phyloP scores from a whole-genome alignment of 2,329 filamentous ascomycete species.

The Cytospora paraplurivora region DNA sequence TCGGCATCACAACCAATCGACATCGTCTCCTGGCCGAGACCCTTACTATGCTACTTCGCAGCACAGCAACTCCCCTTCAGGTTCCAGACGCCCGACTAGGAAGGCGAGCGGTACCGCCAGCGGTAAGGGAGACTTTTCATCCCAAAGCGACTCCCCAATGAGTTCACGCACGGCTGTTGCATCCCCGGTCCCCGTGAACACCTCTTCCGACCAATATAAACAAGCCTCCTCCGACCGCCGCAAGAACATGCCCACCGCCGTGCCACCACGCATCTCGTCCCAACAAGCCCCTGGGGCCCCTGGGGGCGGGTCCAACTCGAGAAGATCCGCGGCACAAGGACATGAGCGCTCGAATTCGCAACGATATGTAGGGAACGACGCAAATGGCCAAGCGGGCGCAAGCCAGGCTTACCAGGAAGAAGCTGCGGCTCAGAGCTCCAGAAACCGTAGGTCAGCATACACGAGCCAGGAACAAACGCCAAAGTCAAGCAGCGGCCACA shows the following conservation, averaged over 20 bases:
- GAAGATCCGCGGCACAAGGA: constrained; percentile 42
- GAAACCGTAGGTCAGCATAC: constrained; percentile 44
- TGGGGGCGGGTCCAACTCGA: constrained; percentile 43
- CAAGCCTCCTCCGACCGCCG: constrained; percentile 52
- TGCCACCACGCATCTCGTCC: constrained; percentile 80
- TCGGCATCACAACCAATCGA: constrained; percentile 46
- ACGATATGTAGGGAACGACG: constrained; percentile 34
- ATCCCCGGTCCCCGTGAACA: constrained; percentile 43
- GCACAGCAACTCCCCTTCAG: constrained; percentile 48
- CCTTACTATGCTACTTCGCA: constrained; percentile 58
- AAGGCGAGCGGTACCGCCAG: constrained; percentile 28
- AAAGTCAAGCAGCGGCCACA: constrained; percentile 41
- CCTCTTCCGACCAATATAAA: constrained; percentile 46
- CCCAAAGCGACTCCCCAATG: constrained; percentile 47
- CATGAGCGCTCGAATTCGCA: constrained; percentile 22
- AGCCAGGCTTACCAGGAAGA: constrained; percentile 39
- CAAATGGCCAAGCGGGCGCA: constrained; percentile 40
- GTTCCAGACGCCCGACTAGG: constrained; percentile 54
- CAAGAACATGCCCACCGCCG: constrained; percentile 69
- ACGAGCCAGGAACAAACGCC: constrained; percentile 44
- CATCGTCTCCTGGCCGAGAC: constrained; percentile 55
- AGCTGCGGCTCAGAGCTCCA: constrained; percentile 41
- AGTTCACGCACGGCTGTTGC: constrained; percentile 50
- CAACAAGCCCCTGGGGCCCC: constrained; percentile 49
- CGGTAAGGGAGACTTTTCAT: constrained; percentile 27